phyloP scores from a whole-genome alignment of 768 basidiomycete genomes.

The Pleurotus tuber-regium region DNA sequence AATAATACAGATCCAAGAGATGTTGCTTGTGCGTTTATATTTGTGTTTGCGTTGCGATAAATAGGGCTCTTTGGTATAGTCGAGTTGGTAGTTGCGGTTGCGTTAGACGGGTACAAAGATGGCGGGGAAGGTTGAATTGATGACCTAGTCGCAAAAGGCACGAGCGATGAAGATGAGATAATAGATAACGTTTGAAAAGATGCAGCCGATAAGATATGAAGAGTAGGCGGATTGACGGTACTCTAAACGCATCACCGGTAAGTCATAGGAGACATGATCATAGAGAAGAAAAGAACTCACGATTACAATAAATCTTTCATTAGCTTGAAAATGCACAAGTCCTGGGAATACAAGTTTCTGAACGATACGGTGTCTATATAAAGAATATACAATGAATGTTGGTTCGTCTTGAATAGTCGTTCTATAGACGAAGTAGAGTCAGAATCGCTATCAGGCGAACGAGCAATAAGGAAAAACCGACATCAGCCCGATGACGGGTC shows the following conservation, averaged over 20 bases:
- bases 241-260: constrained; percentile 37
- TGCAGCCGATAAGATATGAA: constrained; percentile 56
- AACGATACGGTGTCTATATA: constrained; percentile 35
- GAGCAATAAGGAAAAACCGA: constrained; percentile 3
- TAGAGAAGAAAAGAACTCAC: constrained; percentile 35
- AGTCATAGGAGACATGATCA: constrained; percentile 1
- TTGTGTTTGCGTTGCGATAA: constrained; percentile 16
- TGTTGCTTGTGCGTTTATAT: constrained; percentile 9
- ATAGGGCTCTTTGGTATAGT: constrained; percentile 10
- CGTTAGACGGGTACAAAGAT: constrained; percentile 7
- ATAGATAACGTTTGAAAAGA: constrained; percentile 51
- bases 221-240: constrained; percentile 49
- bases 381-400: constrained; percentile 16
- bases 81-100: constrained; percentile 4
- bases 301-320: constrained; percentile 49
- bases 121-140: constrained; percentile 13
- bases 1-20: constrained; percentile 34
- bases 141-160: constrained; percentile 34
- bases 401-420: constrained; percentile 10
- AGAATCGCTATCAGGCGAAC: too few relatives aligned
- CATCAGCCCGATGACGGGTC: constrained; percentile 14
- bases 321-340: constrained; percentile 42
- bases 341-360: constrained; percentile 44
- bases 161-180: constrained; percentile 45
- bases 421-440: not conserved